Percentiles rank a stretch among this genome's conserved stretches.
phyloP scores from a whole-genome alignment of 768 basidiomycete genomes.

The Heimioporus sp. region DNA sequence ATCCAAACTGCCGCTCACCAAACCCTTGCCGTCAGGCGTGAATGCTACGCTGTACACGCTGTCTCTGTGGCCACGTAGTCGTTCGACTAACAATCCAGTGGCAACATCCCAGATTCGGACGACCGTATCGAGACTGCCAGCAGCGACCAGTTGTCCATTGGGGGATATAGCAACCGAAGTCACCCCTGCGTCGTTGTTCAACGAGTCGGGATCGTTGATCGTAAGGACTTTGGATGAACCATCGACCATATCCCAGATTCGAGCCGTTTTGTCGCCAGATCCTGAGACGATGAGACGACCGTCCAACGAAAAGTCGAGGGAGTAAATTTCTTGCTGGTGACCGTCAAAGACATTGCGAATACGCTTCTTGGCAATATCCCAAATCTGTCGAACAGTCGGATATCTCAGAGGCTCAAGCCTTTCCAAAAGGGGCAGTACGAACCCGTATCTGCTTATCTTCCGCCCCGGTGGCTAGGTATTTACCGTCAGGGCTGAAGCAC shows the following conservation, averaged over 20 bases:
- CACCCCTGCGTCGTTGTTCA: slow-evolving; percentile 60
- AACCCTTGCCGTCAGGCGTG: slow-evolving; percentile 83
- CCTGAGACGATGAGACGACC: slow-evolving; percentile 87
- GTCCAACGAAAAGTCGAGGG: slow-evolving; percentile 87
- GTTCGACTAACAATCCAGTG: slow-evolving; percentile 65
- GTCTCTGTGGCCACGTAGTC: slow-evolving; percentile 75
- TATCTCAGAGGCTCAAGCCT: slow-evolving; percentile 4
- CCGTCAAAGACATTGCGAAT: slow-evolving; percentile 84
- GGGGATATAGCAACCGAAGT: slow-evolving; percentile 81
- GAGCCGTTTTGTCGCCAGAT: slow-evolving; percentile 71
- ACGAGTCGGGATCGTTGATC: slow-evolving; percentile 48
- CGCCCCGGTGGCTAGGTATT: slow-evolving; percentile 73
- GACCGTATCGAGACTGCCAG: slow-evolving; percentile 71
- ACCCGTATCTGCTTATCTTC: slow-evolving; percentile 94
- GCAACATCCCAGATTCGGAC: slow-evolving; percentile 80
- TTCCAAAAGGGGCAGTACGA: slow-evolving; percentile 21
- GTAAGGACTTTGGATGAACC: slow-evolving; percentile 34
- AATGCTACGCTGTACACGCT: slow-evolving; percentile 91
- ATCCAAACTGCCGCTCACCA: slow-evolving; percentile 91
- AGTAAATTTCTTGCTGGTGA: slow-evolving; percentile 92
- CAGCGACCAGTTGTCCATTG: slow-evolving; percentile 63
- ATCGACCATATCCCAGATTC: slow-evolving; percentile 64
- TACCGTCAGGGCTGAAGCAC: slow-evolving; percentile 73
- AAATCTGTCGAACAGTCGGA: slow-evolving; percentile 55
- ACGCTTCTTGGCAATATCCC: slow-evolving; percentile 82